Percentiles rank a stretch among this genome's conserved stretches.
Evolutionary conservation across 768 basidiomycete species (phyloP).

Genomic region (Rhizopogon vesiculosus): DNA sequence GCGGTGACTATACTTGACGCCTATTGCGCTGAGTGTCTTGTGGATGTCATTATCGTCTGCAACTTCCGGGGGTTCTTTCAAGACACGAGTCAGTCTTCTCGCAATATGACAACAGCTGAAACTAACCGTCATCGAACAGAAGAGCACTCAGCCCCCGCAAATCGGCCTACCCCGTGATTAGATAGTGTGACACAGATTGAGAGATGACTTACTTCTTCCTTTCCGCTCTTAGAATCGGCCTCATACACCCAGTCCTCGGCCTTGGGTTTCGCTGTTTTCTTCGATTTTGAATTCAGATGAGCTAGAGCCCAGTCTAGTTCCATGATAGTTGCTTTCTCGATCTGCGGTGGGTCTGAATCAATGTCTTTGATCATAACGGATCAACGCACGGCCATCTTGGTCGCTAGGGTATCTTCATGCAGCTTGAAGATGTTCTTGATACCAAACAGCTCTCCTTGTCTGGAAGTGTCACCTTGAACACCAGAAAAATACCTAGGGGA

Average conservation of each 20-base stretch:
- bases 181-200: not conserved
- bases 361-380: not conserved
- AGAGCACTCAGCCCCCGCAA: constrained; percentile 58
- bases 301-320: constrained; percentile 81
- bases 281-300: constrained; percentile 47
- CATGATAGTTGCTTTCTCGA: constrained; percentile 68
- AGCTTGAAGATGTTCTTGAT: constrained; percentile 81
- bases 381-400: constrained; percentile 62
- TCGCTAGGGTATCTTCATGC: constrained; percentile 64
- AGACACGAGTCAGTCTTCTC: not conserved
- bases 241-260: constrained; percentile 42
- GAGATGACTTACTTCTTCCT: constrained; percentile 22
- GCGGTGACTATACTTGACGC: constrained; percentile 68
- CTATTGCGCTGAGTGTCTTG: constrained; percentile 52
- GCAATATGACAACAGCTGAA: not conserved
- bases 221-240: constrained; percentile 39
- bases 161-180: constrained; percentile 35
- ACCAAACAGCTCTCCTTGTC: constrained; percentile 83
- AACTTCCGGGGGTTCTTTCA: constrained; percentile 34
- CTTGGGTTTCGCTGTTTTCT: constrained; percentile 25
- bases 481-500: constrained; percentile 68
- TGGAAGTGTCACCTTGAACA: constrained; percentile 69
- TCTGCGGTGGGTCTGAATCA: constrained; percentile 35
- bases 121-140: constrained; percentile 66
- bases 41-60: constrained; percentile 47